Evolutionary conservation across 768 basidiomycete genomes (phyloP), one percentile per base, ranked within the genome.

Genomic region (Lyophyllum atratum): DNA sequence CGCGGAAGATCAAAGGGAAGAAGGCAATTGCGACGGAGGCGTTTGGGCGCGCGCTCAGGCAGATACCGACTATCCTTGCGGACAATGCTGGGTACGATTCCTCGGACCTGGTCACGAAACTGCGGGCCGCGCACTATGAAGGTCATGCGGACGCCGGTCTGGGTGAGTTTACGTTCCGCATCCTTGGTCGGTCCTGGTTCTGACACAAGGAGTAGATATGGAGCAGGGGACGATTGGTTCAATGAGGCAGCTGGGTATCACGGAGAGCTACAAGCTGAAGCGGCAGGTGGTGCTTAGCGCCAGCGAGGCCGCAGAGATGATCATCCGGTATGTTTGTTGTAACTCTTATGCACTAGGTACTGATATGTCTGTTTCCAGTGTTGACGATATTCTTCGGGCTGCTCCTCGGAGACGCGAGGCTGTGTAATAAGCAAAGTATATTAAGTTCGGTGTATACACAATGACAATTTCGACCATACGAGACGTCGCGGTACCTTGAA

Each of bases 21-120:
- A 95, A 95, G 76, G 93, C 95, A 6, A 85, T 98, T 60, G 97
- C 97, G 12, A 90, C 90, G 1, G 97, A 98, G 75, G 87, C 93
- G 8, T 99, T 98, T 65, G 85, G 84, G 3, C 79, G 88, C 24
- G 96, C 97, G 0, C 76, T 99, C 57, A 79, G 95, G 60, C 93
- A 94, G 80, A 97, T 99, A 66, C 97, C 97, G 1, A 97, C 88
- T 0, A 97, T 98, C 66, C 80, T 99, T 26, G 94, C 96, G 10
- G 97, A 98, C 70, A 99, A 99, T 66, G 97, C 95, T 7, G 97
- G 97, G 0, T 95, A 90, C 72, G 97, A 99, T 70, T 96, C 94
- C n/a, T 90, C 91, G 11, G 97, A 99, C 66, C 81, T 99, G 21
- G 96, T 98, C 14, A 79, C 94, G 29, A 86, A 83, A 65, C 79